phyloP scores from a whole-genome alignment of 2,329 filamentous ascomycete genomes.

The Emydomyces testavorans region DNA sequence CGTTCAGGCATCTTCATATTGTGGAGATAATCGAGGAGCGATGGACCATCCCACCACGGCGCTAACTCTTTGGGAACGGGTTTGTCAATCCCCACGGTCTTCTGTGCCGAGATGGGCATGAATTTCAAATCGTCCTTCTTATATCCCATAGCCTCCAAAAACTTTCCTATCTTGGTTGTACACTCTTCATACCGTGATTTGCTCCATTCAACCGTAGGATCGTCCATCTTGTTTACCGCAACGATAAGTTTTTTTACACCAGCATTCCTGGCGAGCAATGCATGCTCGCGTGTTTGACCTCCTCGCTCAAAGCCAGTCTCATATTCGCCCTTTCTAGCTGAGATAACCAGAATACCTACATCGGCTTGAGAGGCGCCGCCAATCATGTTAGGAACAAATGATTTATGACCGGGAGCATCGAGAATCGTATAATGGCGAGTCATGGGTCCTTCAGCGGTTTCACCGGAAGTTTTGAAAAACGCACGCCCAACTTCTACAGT shows the following conservation, averaged over 20 bases:
- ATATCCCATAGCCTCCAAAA: constrained; percentile 86
- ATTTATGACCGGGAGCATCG: constrained; percentile 95
- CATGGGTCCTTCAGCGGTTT: constrained; percentile 41
- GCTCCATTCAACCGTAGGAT: constrained; percentile 90
- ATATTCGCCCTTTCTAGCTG: constrained; percentile 93
- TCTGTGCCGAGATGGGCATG: constrained; percentile 92
- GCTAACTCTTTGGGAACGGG: constrained; percentile 64
- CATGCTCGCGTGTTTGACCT: constrained; percentile 93
- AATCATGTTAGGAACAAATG: constrained; percentile 96
- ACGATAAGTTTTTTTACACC: constrained; percentile 95
- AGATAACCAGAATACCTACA: constrained; percentile 90
- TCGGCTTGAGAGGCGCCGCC: constrained; percentile 87
- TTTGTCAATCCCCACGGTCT: constrained; percentile 75
- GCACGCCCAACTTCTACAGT: constrained; percentile 94
- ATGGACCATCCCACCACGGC: constrained; percentile 80
- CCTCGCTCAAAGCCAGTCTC: constrained; percentile 97
- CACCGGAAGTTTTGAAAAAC: constrained; percentile 68
- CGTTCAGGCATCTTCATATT: constrained; percentile 84
- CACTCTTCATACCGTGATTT: constrained; percentile 89
- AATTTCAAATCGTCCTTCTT: constrained; percentile 91
- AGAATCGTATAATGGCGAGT: constrained; percentile 93
- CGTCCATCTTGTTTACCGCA: constrained; percentile 99
- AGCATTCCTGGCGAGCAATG: constrained; percentile 94
- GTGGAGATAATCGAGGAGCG: constrained; percentile 90
- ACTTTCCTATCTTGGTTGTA: constrained; percentile 71